These are phyloP conservation scores for Aspergillus avenaceus DNA, from an alignment of 495 filamentous ascomycete species.

Conservation along the genomic window DNA sequence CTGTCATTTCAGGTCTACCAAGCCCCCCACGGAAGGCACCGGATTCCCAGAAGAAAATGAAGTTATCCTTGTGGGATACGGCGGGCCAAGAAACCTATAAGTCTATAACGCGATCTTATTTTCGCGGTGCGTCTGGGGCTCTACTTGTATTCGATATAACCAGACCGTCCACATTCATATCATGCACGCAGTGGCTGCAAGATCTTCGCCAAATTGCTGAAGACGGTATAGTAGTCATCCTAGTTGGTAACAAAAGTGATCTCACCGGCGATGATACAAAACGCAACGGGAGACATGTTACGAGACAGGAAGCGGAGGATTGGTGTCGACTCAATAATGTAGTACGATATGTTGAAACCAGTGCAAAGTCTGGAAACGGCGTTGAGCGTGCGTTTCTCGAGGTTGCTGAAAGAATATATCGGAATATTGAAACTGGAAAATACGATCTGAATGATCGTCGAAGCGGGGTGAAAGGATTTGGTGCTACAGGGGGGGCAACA, in stretches of 20 bases:
- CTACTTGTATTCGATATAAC: constrained; percentile 94
- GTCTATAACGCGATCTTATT: constrained; percentile 91
- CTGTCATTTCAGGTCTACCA: constrained; percentile 28
- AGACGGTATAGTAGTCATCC: constrained; percentile 84
- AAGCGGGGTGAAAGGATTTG: constrained; percentile 83
- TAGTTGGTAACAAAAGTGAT: constrained; percentile 94
- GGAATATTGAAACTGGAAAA: constrained; percentile 87
- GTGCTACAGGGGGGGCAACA: constrained; percentile 45
- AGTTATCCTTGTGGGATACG: constrained; percentile 87
- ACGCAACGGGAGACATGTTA: constrained; percentile 71
- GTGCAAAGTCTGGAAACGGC: constrained; percentile 86
- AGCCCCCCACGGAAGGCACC: constrained; percentile 33
- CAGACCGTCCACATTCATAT: constrained; percentile 74
- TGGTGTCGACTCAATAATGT: constrained; percentile 83
- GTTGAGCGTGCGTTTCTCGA: constrained; percentile 91
- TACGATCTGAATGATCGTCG: constrained; percentile 94
- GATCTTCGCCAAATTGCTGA: constrained; percentile 92
- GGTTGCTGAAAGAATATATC: constrained; percentile 88
- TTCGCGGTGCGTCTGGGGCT: constrained; percentile 87
- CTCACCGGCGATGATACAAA: constrained; percentile 50
- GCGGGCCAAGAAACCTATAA: constrained; percentile 97
- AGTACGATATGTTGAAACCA: constrained; percentile 91
- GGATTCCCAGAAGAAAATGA: constrained; percentile 69
- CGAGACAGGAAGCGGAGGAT: constrained; percentile 71
- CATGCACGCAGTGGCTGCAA: constrained; percentile 84